Evolutionary conservation across 225 moss, liverwort and hornwort genomes (phyloP), one percentile per base, ranked within the genome.

Genomic region (Climacium dendroides): DNA sequence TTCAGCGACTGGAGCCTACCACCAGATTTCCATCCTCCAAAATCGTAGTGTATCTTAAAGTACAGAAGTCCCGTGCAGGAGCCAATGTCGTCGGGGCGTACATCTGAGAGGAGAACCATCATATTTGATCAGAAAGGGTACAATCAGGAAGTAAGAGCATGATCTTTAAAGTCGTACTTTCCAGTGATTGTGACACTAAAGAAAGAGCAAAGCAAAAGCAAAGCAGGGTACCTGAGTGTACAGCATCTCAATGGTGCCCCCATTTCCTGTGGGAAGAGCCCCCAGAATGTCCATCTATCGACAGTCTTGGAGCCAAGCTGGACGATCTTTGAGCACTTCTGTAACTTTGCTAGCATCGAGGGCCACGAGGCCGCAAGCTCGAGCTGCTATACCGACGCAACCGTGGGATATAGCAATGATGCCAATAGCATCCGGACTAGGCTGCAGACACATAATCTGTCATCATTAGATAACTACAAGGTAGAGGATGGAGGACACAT

Each of bases 391-490:
- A 80, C 98, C 98, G 55, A 95, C 98, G 90, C 97, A 96, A 91
- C 98, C 98, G 89, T 97, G 98, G 87, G 98, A 97, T 87, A 99
- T 96, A 92, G 97, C 97, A 92, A 99, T 97, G 96, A 97, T 99
- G 95, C 98, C 98, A 93, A 99, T 94, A 92, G 98, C 95, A 95
- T 99, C 98, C 98, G 98, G 98, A 99, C 98, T 97, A 99, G 98
- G 98, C 98, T 99, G 98, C 88, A 64, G 30, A 54, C 73, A 87
- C 39, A 35, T 15, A 39, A 66, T 63, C 87, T 24, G 60, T 53
- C 13, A 23, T 37, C 16, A 59, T 71, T 32, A 43, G 61, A 62
- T n/a, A 48, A 58, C 23, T 35, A 58, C 73, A 35, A 59, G 37
- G 19, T 8, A 19, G n/a, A 58, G 78, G 58, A 28, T 48, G 8